These are phyloP conservation scores for Ophiocordyceps sinensis DNA, from an alignment of 2,329 filamentous ascomycete genomes.

Conservation along the genomic window DNA sequence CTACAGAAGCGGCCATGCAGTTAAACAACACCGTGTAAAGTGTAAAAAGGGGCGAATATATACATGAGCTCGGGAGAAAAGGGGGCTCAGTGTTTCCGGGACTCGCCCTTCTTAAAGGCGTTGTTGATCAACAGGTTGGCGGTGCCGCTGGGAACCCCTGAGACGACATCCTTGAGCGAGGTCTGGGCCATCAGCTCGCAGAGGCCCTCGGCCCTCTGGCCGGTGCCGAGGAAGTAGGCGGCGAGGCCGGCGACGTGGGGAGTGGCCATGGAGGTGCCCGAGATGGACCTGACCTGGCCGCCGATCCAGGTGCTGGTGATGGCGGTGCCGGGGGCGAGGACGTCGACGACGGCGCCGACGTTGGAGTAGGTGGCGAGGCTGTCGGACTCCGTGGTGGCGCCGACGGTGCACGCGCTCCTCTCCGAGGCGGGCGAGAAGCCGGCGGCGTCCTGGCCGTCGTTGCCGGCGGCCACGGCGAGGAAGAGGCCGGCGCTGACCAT, in stretches of 20 bases:
- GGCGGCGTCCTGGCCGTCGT: slow-evolving; percentile 26
- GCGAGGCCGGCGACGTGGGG: slow-evolving; percentile 25
- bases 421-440: slow-evolving; percentile 30
- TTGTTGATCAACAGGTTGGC: slow-evolving; percentile 42
- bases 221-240: slow-evolving; percentile 30
- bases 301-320: slow-evolving; percentile 31
- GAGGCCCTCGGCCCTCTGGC: slow-evolving; percentile 27
- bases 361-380: slow-evolving; percentile 31
- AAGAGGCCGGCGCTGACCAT: slow-evolving; percentile 30
- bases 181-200: slow-evolving; percentile 29
- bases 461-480: slow-evolving; percentile 41
- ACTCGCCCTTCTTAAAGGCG: slow-evolving; percentile 17
- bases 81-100: too few species aligned
- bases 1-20: not conserved
- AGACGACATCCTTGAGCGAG: slow-evolving; percentile 24
- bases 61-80: not conserved
- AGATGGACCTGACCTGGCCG: slow-evolving; percentile 21
- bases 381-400: slow-evolving; percentile 24
- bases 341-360: slow-evolving; percentile 30
- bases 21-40: not conserved
- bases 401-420: slow-evolving; percentile 32
- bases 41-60: too few species aligned
- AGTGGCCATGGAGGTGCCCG: slow-evolving; percentile 27
- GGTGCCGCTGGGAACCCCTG: slow-evolving; percentile 25
- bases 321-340: slow-evolving; percentile 32